phyloP scores from a whole-genome alignment of 495 filamentous ascomycete species.

The Neurospora sp. region DNA sequence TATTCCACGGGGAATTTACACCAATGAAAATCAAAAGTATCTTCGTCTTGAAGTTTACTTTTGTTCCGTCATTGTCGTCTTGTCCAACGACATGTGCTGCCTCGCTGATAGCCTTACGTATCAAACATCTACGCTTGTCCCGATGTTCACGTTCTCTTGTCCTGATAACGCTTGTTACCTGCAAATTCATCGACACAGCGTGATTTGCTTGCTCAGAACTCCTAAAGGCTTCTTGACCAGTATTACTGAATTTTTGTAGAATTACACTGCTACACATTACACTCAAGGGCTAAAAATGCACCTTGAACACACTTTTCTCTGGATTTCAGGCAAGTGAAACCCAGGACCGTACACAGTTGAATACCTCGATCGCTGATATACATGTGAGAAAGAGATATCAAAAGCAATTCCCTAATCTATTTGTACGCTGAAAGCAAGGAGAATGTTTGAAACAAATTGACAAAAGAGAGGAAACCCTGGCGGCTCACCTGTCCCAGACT shows the following conservation, averaged over 20 bases:
- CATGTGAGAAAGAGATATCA: neutral
- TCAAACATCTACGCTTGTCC: neutral
- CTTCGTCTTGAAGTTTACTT: neutral
- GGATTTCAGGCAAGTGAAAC: neutral
- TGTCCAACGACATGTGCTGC: neutral
- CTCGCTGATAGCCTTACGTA: neutral
- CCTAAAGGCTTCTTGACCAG: neutral
- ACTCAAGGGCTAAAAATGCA: neutral
- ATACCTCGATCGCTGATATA: neutral
- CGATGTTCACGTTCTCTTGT: neutral
- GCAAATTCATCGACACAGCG: neutral
- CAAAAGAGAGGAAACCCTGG: neutral
- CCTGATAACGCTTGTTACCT: neutral
- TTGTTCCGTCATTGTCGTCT: neutral
- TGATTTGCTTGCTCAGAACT: neutral
- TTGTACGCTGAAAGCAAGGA: neutral
- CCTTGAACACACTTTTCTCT: neutral
- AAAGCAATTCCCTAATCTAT: neutral
- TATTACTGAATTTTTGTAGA: neutral
- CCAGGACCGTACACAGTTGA: neutral
- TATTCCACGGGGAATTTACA: neutral
- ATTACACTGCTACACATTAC: neutral
- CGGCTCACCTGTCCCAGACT: neutral
- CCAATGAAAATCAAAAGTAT: neutral
- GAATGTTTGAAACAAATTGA: neutral